These are phyloP conservation scores for Phalaenopsis equestris DNA, from an alignment of 106 monocot genomes.

Conservation along the genomic window DNA sequence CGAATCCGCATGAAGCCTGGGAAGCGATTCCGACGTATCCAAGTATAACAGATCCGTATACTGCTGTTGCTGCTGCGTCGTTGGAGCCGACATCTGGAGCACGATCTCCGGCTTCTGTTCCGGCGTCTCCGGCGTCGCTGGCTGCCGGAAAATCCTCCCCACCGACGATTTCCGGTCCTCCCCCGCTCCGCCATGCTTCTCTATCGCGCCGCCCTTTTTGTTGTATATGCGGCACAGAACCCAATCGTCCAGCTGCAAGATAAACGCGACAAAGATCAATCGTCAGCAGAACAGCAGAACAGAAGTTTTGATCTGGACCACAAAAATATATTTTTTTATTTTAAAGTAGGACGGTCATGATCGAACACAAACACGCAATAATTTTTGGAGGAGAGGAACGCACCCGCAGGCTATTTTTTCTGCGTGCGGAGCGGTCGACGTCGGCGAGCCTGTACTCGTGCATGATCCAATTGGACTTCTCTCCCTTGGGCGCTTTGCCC, in stretches of 20 bases:
- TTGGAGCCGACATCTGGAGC: not conserved
- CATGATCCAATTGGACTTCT: slow-evolving; percentile 93
- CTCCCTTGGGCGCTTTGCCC: slow-evolving; percentile 74
- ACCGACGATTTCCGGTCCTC: slow-evolving; percentile 2
- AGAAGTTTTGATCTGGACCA: no score
- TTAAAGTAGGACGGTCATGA: no score
- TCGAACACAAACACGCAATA: no score
- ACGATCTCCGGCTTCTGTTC: slow-evolving; percentile 15
- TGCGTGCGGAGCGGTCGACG: slow-evolving; percentile 58
- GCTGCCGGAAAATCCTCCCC: slow-evolving; percentile 3
- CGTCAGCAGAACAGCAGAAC: no score
- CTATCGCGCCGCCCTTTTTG: slow-evolving; percentile 43
- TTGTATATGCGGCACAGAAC: slow-evolving; percentile 81
- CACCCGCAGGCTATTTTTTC: slow-evolving; percentile 60
- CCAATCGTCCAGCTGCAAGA: slow-evolving; percentile 77
- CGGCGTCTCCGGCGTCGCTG: slow-evolving; percentile 3
- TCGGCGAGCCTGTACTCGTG: slow-evolving; percentile 85
- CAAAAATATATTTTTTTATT: no score
- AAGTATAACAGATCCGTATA: slow-evolving; percentile 25
- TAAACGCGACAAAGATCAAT: not conserved
- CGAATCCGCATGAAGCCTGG: slow-evolving; percentile 32
- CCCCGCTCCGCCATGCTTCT: not conserved
- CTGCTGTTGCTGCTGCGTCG: slow-evolving; percentile 2
- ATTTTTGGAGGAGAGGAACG: not conserved
- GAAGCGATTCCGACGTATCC: slow-evolving; percentile 34